These are phyloP conservation scores for Leishmania mexicana DNA, from an alignment of 208 protist genomes.

Conservation along the genomic window DNA sequence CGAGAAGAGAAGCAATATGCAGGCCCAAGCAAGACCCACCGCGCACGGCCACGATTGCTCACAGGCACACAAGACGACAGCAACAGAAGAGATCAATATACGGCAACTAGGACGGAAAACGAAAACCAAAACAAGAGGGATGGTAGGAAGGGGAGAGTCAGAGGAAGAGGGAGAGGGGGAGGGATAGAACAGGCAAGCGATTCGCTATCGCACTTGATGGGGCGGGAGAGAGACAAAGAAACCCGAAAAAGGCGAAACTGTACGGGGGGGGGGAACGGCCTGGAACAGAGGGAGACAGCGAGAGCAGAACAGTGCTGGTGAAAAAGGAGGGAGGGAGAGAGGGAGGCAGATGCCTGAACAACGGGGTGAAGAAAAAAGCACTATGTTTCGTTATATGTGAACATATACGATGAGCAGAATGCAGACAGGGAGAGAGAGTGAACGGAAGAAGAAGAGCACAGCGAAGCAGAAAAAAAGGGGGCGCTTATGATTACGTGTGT, in stretches of 20 bases:
- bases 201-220: neutral
- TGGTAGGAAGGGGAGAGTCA: neutral
- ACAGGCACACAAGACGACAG: neutral
- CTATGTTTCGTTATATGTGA: neutral
- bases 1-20: neutral
- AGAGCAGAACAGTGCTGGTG: neutral
- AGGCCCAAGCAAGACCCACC: neutral
- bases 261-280: neutral
- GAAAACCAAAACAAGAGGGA: neutral
- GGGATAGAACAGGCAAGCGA: neutral
- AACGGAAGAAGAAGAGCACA: neutral
- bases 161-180: neutral
- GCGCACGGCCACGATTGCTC: neutral
- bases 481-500: neutral
- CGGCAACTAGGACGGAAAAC: neutral
- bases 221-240: neutral
- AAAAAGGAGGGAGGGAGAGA: no score
- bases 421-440: neutral
- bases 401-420: neutral
- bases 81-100: neutral
- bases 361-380: neutral
- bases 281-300: neutral
- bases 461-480: neutral
- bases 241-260: neutral
- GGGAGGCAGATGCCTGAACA: neutral